phyloP scores from a whole-genome alignment of 2,329 filamentous ascomycete genomes.

The Fusarium mexicanum region DNA sequence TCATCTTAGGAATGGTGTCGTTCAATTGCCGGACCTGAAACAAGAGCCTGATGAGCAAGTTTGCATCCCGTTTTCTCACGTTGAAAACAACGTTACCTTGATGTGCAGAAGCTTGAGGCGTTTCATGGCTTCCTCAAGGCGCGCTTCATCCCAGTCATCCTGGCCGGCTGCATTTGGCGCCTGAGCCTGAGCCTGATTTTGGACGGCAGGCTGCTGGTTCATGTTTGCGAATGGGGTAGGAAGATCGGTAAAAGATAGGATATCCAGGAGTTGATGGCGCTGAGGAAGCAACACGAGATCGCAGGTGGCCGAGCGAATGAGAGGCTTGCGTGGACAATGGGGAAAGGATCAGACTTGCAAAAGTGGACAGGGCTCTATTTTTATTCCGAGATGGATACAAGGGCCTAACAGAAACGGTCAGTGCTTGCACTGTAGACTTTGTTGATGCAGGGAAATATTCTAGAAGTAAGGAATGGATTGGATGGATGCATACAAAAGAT shows the following conservation, averaged over 20 bases:
- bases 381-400: slow-evolving; percentile 11
- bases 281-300: slow-evolving; percentile 29
- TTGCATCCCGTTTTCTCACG: slow-evolving; percentile 14
- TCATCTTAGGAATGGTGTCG: slow-evolving; percentile 51
- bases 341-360: slow-evolving; percentile 13
- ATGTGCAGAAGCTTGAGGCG: slow-evolving; percentile 64
- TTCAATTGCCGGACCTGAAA: slow-evolving; percentile 48
- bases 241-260: slow-evolving; percentile 1
- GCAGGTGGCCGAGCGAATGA: slow-evolving; percentile 19
- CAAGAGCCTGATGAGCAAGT: slow-evolving; percentile 29
- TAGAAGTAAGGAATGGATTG: slow-evolving; percentile 26
- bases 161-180: slow-evolving; percentile 36
- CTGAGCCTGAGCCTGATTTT: slow-evolving; percentile 27
- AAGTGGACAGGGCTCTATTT: slow-evolving; percentile 19
- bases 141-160: slow-evolving; percentile 58
- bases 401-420: background rate
- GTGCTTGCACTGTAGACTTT: background rate
- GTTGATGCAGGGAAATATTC: slow-evolving; percentile 31
- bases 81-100: slow-evolving; percentile 52
- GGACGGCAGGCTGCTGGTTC: slow-evolving; percentile 34
- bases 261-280: slow-evolving; percentile 14
- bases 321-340: slow-evolving; percentile 2
- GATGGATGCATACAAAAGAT: slow-evolving; percentile 15
- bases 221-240: slow-evolving; percentile 23
- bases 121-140: slow-evolving; percentile 60